These are phyloP conservation scores for Plasmodium coatneyi DNA, from an alignment of 169 alveolate genomes.

Conservation along the genomic window DNA sequence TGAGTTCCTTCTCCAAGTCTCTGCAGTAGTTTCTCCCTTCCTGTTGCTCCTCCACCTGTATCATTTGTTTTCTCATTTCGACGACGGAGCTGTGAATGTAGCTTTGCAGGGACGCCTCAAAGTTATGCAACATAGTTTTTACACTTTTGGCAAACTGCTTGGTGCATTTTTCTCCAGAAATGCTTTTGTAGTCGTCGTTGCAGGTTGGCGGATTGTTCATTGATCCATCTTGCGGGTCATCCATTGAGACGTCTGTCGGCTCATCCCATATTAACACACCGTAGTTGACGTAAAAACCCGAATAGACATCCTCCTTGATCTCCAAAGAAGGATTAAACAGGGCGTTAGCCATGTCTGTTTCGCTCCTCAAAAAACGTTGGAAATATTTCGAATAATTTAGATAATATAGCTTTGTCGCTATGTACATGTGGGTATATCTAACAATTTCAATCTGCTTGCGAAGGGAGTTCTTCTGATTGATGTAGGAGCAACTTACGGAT, in stretches of 20 bases:
- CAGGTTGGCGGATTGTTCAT: neutral
- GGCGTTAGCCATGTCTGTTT: neutral
- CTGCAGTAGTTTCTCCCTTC: conserved; percentile 15
- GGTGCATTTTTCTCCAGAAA: conserved; percentile 9
- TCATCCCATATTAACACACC: neutral
- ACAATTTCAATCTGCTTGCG: conserved; percentile 36
- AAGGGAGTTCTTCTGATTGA: conserved; percentile 5
- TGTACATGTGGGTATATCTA: neutral
- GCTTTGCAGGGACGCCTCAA: neutral
- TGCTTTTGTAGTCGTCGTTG: neutral
- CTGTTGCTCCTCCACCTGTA: conserved; percentile 7
- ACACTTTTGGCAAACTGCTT: neutral
- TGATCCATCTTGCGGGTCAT: neutral
- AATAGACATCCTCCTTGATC: conserved; percentile 2
- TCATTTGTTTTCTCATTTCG: neutral
- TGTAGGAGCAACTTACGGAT: neutral
- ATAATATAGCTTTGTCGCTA: conserved; percentile 12
- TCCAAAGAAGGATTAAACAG: conserved; percentile 10
- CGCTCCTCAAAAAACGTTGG: neutral
- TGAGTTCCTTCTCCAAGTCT: neutral
- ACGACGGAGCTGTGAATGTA: conserved; percentile 7
- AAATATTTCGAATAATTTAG: conserved; percentile 3
- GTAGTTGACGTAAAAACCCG: neutral
- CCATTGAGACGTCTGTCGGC: neutral
- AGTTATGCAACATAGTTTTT: neutral